Percentiles rank a stretch among this genome's conserved stretches.
Evolutionary conservation across 1,284 basidiomycete species (phyloP).

Genomic region (Rugosomyces carneus): DNA sequence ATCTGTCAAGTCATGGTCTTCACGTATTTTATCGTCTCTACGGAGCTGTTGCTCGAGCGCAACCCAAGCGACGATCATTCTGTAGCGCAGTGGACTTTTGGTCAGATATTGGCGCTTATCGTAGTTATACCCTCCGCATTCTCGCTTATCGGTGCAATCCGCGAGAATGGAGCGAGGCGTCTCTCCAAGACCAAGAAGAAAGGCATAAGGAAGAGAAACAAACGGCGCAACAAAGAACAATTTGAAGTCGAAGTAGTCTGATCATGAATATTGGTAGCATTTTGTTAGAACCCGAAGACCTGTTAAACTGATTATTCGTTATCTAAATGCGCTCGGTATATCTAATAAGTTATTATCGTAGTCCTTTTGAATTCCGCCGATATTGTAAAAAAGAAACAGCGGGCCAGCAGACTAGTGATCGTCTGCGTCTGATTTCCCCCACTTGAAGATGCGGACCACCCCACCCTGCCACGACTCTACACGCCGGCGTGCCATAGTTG

Average conservation of each 20-base stretch:
- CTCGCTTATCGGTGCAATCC: constrained; percentile 26
- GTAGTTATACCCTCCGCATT: constrained; percentile 30
- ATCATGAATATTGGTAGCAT: neutral
- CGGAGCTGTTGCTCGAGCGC: constrained; percentile 26
- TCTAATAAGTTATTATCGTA: neutral
- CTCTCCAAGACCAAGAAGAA: constrained; percentile 22
- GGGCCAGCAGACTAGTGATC: constrained; percentile 29
- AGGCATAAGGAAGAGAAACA: neutral
- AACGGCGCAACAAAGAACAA: constrained; percentile 1
- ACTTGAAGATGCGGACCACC: constrained; percentile 42
- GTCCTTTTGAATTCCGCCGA: constrained; percentile 8
- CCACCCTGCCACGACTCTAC: constrained; percentile 62
- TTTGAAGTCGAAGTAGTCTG: neutral
- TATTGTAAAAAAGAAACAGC: neutral
- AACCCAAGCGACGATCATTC: constrained; percentile 22
- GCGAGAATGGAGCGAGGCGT: constrained; percentile 24
- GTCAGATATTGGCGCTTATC: constrained; percentile 32
- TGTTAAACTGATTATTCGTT: neutral
- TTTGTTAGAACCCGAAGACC: too few relatives aligned
- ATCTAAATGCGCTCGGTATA: neutral
- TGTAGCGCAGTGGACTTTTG: constrained; percentile 27
- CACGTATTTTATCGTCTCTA: constrained; percentile 35
- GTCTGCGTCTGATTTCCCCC: constrained; percentile 44
- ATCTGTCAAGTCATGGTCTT: constrained; percentile 32
- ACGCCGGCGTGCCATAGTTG: constrained; percentile 52